Percentiles rank a stretch among this genome's conserved stretches.
phyloP scores from a whole-genome alignment of 352 stramenopile genomes.

The Pythium aquatile region DNA sequence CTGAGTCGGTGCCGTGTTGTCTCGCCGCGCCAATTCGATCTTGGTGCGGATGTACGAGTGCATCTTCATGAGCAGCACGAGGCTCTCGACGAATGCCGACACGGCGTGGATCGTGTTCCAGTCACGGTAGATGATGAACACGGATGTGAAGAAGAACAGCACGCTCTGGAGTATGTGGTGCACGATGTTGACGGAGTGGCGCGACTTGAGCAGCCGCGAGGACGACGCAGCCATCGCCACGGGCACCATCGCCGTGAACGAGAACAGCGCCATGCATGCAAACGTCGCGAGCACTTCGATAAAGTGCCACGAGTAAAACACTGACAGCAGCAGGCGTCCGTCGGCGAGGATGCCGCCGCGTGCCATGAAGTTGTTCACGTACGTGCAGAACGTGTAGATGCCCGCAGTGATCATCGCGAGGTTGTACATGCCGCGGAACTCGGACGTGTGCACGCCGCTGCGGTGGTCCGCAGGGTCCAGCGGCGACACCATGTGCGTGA shows the following conservation, averaged over 20 bases:
- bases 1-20: conserved; percentile 28
- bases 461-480: conserved; percentile 65
- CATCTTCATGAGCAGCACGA: conserved; percentile 84
- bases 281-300: conserved; percentile 72
- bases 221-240: conserved; percentile 51
- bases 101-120: conserved; percentile 75
- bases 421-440: conserved; percentile 81
- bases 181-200: conserved; percentile 59
- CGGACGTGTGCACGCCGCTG: conserved; percentile 68
- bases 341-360: conserved; percentile 57
- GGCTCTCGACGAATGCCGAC: conserved; percentile 71
- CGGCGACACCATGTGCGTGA: conserved; percentile 56
- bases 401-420: conserved; percentile 58
- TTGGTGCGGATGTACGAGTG: conserved; percentile 80
- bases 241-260: conserved; percentile 70
- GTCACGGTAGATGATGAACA: conserved; percentile 68
- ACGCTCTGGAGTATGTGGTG: conserved; percentile 73
- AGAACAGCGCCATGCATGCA: conserved; percentile 58
- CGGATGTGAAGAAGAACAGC: conserved; percentile 65
- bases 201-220: conserved; percentile 36
- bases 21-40: conserved; percentile 49
- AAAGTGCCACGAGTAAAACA: conserved; percentile 75
- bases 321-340: conserved; percentile 50
- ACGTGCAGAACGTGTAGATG: conserved; percentile 64
- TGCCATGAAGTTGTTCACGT: conserved; percentile 51